Percentiles rank a stretch among this genome's conserved stretches.
These are phyloP conservation scores for Glycine soja DNA, from an alignment of 306 rosid genomes.

Conservation along the genomic window DNA sequence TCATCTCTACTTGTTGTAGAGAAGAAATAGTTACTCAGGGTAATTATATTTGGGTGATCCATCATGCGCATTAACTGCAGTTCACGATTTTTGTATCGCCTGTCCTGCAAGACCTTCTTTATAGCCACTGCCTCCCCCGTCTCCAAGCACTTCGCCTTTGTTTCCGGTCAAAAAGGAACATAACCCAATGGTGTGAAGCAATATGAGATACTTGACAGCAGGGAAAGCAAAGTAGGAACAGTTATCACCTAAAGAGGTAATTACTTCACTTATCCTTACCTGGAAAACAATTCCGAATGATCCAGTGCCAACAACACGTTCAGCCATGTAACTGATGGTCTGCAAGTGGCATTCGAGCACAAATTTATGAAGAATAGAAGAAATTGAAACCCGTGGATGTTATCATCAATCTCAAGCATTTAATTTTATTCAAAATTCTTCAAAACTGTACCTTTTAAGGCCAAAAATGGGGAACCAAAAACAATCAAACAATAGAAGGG, in stretches of 20 bases:
- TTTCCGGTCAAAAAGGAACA: conserved; percentile 38
- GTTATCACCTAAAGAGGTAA: conserved; percentile 25
- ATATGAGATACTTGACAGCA: conserved; percentile 46
- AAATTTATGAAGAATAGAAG: conserved; percentile 31
- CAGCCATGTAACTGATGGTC: conserved; percentile 99
- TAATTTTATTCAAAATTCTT: background rate
- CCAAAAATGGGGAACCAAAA: background rate
- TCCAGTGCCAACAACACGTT: conserved; percentile 95
- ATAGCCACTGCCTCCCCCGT: conserved; percentile 88
- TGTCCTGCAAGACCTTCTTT: conserved; percentile 93
- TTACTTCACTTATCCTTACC: conserved; percentile 59
- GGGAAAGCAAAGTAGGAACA: conserved; percentile 18
- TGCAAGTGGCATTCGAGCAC: conserved; percentile 54
- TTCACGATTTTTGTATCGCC: conserved; percentile 91
- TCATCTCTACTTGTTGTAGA: conserved; percentile 89
- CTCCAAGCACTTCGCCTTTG: conserved; percentile 92
- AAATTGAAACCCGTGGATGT: conserved; percentile 20
- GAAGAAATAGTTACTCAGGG: conserved; percentile 86
- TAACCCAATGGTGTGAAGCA: background rate
- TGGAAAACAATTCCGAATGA: conserved; percentile 95
- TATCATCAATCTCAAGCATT: conserved; percentile 34
- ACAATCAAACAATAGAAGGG: background rate
- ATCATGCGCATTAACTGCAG: conserved; percentile 93
- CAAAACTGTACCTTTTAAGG: conserved; percentile 5
- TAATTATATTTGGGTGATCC: conserved; percentile 93